Evolutionary conservation across 139 green algal genomes (phyloP), one percentile per base, ranked within the genome.

Genomic region (Yamagishiella unicocca): DNA sequence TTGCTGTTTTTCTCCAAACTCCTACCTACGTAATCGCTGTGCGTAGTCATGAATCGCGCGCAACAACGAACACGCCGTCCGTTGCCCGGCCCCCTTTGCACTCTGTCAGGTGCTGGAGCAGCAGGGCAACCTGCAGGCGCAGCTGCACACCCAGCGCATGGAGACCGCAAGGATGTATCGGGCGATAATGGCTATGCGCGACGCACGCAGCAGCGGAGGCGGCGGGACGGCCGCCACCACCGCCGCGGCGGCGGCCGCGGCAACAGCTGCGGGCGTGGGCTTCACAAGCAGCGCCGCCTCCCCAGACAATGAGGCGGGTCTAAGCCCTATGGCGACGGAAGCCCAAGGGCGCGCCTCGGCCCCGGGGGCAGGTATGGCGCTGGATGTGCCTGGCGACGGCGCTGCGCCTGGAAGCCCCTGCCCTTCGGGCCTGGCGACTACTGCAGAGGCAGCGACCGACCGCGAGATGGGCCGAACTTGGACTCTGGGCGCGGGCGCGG

Each of bases 91-190:
- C n/a, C n/a, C n/a, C n/a, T n/a, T n/a, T n/a, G n/a, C n/a, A n/a
- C n/a, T n/a, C n/a, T n/a, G n/a, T n/a, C 76, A 83, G 76, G 42
- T 64, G 4, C n/a, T 85, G 79, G 79, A 85, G 79, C 61, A 64
- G 43, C 61, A 85, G 61, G 79, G 79, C 61, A 50, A 33, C 43
- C n/a, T 85, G 40, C 61, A 75, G 31, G 42, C 61, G 19, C 79
- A 85, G 58, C 61, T 77, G 22, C 79, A 85, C 27, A 7, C 62
- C 0, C 79, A 85, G 58, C 38, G 62, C 27, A 35, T 85, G 17
- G 79, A 85, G 61, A 46, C 29, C n/a, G 61, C 79, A 3, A n/a
- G 79, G 7, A 43, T 85, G 61, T 76, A 85, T 19, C 79, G 79
- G 2, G 25, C n/a, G 42, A 8, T 76, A 7, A 62, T 85, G 79